Conservation (phyloP, 2,329 filamentous ascomycete species). For the Colletotrichum endophyticum region DNA sequence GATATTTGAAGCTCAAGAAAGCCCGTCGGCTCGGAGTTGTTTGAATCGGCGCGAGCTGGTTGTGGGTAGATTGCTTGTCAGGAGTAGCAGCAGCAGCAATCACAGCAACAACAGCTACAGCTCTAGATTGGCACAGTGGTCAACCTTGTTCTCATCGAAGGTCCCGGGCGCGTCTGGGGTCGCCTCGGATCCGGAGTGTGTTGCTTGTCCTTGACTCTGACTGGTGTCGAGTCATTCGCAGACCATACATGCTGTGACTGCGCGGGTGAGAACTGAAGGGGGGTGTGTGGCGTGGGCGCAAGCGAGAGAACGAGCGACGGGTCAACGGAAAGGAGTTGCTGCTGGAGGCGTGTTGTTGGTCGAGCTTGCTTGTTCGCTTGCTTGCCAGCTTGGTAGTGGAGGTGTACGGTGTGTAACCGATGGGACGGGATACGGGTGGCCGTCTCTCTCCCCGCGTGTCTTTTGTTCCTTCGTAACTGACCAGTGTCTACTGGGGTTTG, state of each 20-base stretch:
- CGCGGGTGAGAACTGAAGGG: not conserved
- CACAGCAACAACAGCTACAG: constrained; percentile 5
- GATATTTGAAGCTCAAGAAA: constrained; percentile 2
- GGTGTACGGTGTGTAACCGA: not conserved
- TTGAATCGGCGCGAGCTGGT: not conserved
- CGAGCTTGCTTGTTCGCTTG: not conserved
- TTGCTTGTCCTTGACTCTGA: constrained; percentile 15
- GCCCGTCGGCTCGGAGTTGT: not conserved
- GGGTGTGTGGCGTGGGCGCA: constrained; percentile 6
- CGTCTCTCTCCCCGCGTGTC: not conserved
- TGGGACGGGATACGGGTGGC: not conserved
- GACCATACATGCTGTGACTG: constrained; percentile 17
- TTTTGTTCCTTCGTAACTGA: not conserved
- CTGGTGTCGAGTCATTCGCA: constrained; percentile 18
- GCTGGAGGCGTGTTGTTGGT: not conserved
- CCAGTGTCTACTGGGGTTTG: not conserved
- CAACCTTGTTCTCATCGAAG: constrained; percentile 6
- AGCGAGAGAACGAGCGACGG: not conserved
- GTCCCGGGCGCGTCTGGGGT: not conserved
- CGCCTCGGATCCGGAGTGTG: constrained; percentile 11
- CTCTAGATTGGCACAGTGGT: not conserved
- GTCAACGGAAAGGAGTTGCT: not conserved
- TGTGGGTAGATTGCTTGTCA: not conserved
- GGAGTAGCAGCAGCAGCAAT: not conserved
- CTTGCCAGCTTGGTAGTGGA: not conserved